Evolutionary conservation across 2,329 filamentous ascomycete species (phyloP).

Genomic region (Alternaria atra): DNA sequence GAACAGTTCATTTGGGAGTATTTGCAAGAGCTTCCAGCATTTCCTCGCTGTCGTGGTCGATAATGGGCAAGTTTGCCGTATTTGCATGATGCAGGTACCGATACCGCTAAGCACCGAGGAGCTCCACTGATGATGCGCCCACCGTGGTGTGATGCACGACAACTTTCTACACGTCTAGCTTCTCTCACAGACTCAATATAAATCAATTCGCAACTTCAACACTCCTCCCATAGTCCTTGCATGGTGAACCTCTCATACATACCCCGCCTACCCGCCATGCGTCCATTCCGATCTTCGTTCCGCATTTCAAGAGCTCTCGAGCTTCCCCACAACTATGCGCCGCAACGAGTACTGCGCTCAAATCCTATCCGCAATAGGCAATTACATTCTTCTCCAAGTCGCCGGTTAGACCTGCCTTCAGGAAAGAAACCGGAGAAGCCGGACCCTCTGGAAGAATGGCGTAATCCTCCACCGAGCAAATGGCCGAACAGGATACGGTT

Average conservation of each 20-base stretch:
- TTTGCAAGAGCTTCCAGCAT: neutral
- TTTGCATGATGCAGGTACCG: conserved; percentile 26
- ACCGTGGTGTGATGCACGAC: conserved; percentile 45
- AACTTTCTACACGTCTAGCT: conserved; percentile 15
- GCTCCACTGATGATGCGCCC: conserved; percentile 30
- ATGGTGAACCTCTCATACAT: conserved; percentile 21
- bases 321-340: conserved; percentile 37
- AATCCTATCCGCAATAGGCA: conserved; percentile 25
- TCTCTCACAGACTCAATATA: conserved; percentile 18
- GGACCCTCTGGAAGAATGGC: conserved; percentile 46
- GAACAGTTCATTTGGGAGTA: neutral
- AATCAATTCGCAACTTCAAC: neutral
- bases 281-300: conserved; percentile 36
- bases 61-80: conserved; percentile 20
- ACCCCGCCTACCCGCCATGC: conserved; percentile 39
- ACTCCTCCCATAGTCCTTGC: conserved; percentile 21
- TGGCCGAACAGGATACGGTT: conserved; percentile 55
- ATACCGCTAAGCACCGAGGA: conserved; percentile 24
- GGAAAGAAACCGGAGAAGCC: conserved; percentile 27
- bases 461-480: conserved; percentile 47
- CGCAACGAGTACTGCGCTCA: conserved; percentile 31
- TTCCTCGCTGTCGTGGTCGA: neutral
- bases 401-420: conserved; percentile 30
- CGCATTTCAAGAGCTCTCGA: conserved; percentile 39
- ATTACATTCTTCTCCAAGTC: conserved; percentile 24